phyloP scores from a whole-genome alignment of 495 filamentous ascomycete species.

The Cetradonia linearis region DNA sequence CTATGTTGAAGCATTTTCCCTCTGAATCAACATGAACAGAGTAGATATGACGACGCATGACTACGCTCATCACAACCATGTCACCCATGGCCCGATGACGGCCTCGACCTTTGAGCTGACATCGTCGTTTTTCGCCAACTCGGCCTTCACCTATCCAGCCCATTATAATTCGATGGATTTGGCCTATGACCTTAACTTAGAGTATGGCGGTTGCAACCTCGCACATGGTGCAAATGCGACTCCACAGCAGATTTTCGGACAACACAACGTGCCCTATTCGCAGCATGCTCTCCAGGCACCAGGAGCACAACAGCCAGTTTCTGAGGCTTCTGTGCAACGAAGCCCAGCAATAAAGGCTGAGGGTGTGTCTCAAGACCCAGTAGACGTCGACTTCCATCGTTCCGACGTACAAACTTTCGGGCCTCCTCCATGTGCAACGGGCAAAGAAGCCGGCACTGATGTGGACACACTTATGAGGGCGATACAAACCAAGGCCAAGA shows the following conservation, averaged over 20 bases:
- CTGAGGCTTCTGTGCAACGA: neutral
- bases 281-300: neutral
- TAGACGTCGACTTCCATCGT: neutral
- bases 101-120: slow-evolving; percentile 6
- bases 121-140: slow-evolving; percentile 3
- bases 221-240: slow-evolving; percentile 8
- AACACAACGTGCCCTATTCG: slow-evolving; percentile 6
- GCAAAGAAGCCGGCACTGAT: slow-evolving; percentile 46
- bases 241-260: slow-evolving; percentile 21
- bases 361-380: neutral
- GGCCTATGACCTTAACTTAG: slow-evolving; percentile 14
- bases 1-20: neutral
- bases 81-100: neutral
- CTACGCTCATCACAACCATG: neutral
- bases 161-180: slow-evolving; percentile 13
- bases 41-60: slow-evolving; percentile 3
- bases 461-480: slow-evolving; percentile 89
- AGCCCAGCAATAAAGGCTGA: slow-evolving; percentile 15
- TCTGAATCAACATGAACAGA: slow-evolving; percentile 4
- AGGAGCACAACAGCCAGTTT: neutral
- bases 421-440: neutral
- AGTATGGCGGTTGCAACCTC: slow-evolving; percentile 3
- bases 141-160: neutral
- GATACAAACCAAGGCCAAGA: slow-evolving; percentile 62
- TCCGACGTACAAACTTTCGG: neutral